A percentile compares a stretch with the other conserved stretches of the same genome.
phyloP scores from a whole-genome alignment of 2,329 filamentous ascomycete species.

The Pestalotiopsis sp. region DNA sequence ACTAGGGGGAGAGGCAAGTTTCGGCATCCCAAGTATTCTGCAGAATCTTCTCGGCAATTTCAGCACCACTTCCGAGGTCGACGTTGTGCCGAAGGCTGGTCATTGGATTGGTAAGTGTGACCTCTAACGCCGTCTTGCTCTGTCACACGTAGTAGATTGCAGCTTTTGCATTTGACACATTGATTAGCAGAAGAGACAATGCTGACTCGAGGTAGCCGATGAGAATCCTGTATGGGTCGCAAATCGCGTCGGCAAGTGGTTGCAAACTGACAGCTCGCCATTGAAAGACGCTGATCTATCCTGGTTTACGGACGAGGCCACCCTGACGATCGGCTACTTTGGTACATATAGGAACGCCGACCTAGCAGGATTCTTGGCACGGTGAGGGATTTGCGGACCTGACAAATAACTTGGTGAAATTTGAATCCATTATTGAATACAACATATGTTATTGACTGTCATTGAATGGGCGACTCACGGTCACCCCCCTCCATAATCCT shows the following conservation, averaged over 20 bases:
- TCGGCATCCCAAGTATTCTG: slow-evolving; percentile 21
- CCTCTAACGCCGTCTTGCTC: no score
- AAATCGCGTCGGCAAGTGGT: slow-evolving; percentile 23
- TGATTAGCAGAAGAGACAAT: neutral
- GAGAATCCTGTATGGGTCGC: slow-evolving; percentile 29
- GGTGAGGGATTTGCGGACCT: neutral
- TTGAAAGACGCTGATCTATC: slow-evolving; percentile 21
- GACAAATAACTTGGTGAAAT: no score
- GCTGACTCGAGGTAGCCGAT: slow-evolving; percentile 19
- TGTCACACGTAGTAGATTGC: no score
- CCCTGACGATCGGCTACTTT: slow-evolving; percentile 25
- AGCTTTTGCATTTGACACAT: neutral
- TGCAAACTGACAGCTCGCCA: slow-evolving; percentile 23
- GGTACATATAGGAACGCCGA: slow-evolving; percentile 24
- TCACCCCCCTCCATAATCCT: no score
- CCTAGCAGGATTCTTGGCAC: slow-evolving; percentile 13
- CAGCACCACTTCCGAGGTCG: slow-evolving; percentile 27
- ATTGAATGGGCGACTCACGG: no score
- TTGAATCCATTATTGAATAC: no score
- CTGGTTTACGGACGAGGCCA: slow-evolving; percentile 22
- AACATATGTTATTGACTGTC: no score
- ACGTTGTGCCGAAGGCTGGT: slow-evolving; percentile 38
- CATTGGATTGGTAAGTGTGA: slow-evolving; percentile 38
- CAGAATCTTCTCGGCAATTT: slow-evolving; percentile 24
- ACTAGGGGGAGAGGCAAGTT: slow-evolving; percentile 38